phyloP scores from a whole-genome alignment of 441 rosid genomes.

The Theobroma grandiflorum region DNA sequence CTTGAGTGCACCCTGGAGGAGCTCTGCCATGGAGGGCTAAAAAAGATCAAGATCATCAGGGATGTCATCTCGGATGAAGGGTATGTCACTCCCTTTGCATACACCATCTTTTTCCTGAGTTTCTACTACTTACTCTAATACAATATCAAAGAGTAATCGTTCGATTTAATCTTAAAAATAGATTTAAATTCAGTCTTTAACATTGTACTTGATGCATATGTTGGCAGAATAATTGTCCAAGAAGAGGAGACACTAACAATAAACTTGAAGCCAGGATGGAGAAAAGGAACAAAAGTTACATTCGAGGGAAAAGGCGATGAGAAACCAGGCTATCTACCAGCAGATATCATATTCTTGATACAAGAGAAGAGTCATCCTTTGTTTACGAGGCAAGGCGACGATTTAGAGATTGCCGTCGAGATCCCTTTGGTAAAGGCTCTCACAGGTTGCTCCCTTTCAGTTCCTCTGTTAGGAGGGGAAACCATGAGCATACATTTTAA shows the following conservation, averaged over 20 bases:
- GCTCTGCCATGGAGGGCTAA: constrained; percentile 65
- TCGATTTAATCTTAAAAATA: background rate
- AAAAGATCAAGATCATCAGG: constrained; percentile 59
- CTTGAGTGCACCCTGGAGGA: constrained; percentile 87
- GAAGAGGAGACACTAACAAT: constrained; percentile 72
- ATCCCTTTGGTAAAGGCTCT: constrained; percentile 79
- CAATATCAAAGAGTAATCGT: background rate
- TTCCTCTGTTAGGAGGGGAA: constrained; percentile 73
- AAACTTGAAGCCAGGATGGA: constrained; percentile 92
- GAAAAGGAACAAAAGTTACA: constrained; percentile 77
- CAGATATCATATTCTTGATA: constrained; percentile 63
- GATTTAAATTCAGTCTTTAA: background rate
- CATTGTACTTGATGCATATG: background rate
- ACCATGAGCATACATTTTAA: constrained; percentile 55
- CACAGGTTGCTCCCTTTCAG: constrained; percentile 70
- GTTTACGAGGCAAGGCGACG: constrained; percentile 64
- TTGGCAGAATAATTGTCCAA: constrained; percentile 54
- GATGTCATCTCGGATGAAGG: constrained; percentile 64
- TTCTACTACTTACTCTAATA: too few species aligned
- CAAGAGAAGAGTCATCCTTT: constrained; percentile 69
- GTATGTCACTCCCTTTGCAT: constrained; percentile 38
- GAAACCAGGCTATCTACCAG: constrained; percentile 73
- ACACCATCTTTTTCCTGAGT: background rate
- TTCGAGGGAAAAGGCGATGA: constrained; percentile 89
- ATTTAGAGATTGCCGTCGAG: constrained; percentile 70